Base-by-base conservation (phyloP, 352 stramenopile species). In the Globisporangium megalacanthum region DNA sequence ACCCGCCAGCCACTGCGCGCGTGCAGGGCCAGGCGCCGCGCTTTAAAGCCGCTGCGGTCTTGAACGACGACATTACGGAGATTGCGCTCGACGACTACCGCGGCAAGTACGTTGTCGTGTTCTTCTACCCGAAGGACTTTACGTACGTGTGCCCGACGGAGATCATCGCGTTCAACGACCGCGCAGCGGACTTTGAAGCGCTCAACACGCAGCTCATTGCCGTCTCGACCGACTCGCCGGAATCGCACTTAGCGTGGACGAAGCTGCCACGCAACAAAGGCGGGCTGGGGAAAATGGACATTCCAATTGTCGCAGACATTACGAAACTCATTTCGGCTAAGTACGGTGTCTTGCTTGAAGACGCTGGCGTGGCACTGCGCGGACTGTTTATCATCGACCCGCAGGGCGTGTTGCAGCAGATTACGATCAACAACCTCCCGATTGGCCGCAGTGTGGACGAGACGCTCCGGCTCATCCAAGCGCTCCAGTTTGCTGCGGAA, bases 121-220 rank as follows among this genome's bases (percentile, higher is more conserved):
- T 97, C 83, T 97, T 96, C 68, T 97, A 95, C 72, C 88, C 89
- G 51, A 70, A 93, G 57, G 88, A 96, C 72, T 96, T 95, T 66
- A 97, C 88, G 33, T 97, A 96, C 59, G 89, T 97, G 59, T 95
- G 85, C 65, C 87, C 86, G 45, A 97, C 89, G 33, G 89, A 97
- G 72, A 97, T 97, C 71, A 88, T 79, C 60, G 83, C 85, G 35
- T 97, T 96, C 65, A 87, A 68, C 61, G 89, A 97, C 66, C 70
- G 77, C 58, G 63, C 75, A 17, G 75, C 83, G 9, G 82, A 94
- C 42, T 97, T 97, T 65, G 61, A 84, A 49, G 75, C 82, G 62
- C 66, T 95, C 54, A 78, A 88, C 70, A 77, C 71, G 46, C 69
- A 93, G 48, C 83, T 96, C 37, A 57, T 88, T 44, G 90, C 66